These are phyloP conservation scores for Ophiostoma quercus DNA, from an alignment of 2,329 filamentous ascomycete genomes.

Conservation along the genomic window DNA sequence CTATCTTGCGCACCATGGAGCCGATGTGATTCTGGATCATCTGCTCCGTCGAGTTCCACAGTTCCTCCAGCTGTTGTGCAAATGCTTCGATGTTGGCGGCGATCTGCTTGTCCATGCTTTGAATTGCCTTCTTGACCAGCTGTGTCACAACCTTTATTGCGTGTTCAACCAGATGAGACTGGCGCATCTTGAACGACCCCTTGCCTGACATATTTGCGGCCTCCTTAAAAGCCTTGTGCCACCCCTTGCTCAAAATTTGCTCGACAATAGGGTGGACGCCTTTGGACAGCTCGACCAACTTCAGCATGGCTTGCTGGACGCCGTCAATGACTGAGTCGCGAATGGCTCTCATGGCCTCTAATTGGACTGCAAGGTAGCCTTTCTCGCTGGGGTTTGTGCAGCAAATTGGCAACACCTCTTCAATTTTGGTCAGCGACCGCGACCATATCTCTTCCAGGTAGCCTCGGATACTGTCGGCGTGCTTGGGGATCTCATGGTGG, in stretches of 20 bases:
- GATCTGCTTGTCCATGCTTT: constrained; percentile 13
- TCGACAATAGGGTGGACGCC: not conserved
- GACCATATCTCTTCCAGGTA: not conserved
- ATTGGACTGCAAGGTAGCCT: constrained; percentile 12
- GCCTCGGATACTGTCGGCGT: not conserved
- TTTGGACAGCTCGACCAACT: not conserved
- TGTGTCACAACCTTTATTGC: not conserved
- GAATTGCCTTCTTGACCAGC: constrained; percentile 18
- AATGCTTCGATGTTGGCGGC: constrained; percentile 2
- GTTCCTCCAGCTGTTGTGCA: not conserved
- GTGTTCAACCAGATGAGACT: not conserved
- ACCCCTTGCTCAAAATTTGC: not conserved
- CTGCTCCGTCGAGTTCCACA: not conserved
- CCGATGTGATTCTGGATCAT: constrained; percentile 13
- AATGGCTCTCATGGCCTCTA: constrained; percentile 14
- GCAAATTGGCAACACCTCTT: constrained; percentile 1
- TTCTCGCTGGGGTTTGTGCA: not conserved
- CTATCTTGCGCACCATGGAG: not conserved
- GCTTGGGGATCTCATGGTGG: not conserved
- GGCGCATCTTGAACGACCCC: constrained; percentile 13
- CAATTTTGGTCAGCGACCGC: not conserved
- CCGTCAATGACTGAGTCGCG: constrained; percentile 16
- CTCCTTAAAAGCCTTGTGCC: not conserved
- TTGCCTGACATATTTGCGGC: not conserved
- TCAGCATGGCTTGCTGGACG: constrained; percentile 17